phyloP scores from a whole-genome alignment of 768 basidiomycete genomes.

The Amanita inopinata region DNA sequence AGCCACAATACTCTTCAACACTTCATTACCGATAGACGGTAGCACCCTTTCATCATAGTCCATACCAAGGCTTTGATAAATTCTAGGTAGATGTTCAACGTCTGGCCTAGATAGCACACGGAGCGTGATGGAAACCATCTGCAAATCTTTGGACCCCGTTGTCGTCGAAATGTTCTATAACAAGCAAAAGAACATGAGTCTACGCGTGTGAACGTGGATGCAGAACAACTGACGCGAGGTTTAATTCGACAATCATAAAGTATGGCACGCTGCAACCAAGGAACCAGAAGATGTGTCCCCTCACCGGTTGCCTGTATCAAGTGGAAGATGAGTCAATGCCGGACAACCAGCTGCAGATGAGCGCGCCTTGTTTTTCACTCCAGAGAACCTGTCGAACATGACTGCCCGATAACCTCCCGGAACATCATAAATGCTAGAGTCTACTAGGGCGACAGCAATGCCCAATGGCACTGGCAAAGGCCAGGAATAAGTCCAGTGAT shows the following conservation, averaged over 20 bases:
- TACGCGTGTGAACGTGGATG: background rate
- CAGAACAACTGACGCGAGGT: constrained; percentile 56
- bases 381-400: constrained; percentile 96
- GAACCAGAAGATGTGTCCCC: constrained; percentile 93
- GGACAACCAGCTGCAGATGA: background rate
- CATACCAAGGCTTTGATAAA: constrained; percentile 90
- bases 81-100: constrained; percentile 75
- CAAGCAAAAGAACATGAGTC: constrained; percentile 9
- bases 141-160: constrained; percentile 96
- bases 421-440: constrained; percentile 59
- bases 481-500: background rate
- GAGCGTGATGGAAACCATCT: constrained; percentile 96
- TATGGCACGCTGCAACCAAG: constrained; percentile 94
- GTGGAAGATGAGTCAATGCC: constrained; percentile 6
- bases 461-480: constrained; percentile 33
- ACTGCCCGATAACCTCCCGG: constrained; percentile 92
- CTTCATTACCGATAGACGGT: constrained; percentile 97
- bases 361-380: constrained; percentile 71
- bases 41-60: constrained; percentile 98
- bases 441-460: constrained; percentile 32
- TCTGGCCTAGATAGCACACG: constrained; percentile 94
- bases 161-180: constrained; percentile 93
- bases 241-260: constrained; percentile 97
- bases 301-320: constrained; percentile 66
- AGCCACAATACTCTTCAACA: constrained; percentile 94